Conservation (phyloP, 352 stramenopile species). For the Pythium plurisporium region DNA sequence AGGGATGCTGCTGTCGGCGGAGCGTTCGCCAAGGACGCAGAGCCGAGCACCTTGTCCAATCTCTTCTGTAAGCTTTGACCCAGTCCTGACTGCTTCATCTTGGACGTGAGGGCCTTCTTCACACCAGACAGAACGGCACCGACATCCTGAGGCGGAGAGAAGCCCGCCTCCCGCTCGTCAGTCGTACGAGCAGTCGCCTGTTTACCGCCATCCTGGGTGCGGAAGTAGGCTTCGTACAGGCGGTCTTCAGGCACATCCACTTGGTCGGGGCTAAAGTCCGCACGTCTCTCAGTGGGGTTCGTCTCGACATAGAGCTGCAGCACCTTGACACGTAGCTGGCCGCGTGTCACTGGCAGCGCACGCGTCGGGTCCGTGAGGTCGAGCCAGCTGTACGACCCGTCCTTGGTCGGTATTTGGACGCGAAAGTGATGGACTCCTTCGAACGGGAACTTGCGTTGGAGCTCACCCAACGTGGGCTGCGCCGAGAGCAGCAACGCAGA, state of each 20-base stretch:
- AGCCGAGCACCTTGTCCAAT: slow-evolving; percentile 63
- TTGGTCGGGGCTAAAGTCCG: slow-evolving; percentile 17
- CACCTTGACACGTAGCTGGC: slow-evolving; percentile 70
- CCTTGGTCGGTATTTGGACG: slow-evolving; percentile 33
- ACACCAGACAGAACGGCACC: slow-evolving; percentile 60
- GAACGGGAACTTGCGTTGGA: slow-evolving; percentile 75
- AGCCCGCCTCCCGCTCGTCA: neutral
- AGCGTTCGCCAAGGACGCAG: slow-evolving; percentile 23
- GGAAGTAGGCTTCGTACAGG: slow-evolving; percentile 66
- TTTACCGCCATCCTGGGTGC: slow-evolving; percentile 27
- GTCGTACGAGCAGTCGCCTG: neutral
- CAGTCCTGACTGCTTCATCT: slow-evolving; percentile 70
- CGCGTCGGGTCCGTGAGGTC: slow-evolving; percentile 55
- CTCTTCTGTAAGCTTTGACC: slow-evolving; percentile 73
- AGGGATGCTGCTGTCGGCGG: slow-evolving; percentile 57
- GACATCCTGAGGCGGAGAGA: slow-evolving; percentile 39
- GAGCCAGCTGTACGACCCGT: slow-evolving; percentile 64
- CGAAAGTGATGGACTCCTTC: slow-evolving; percentile 75
- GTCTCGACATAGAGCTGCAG: slow-evolving; percentile 49
- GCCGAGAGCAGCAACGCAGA: slow-evolving; percentile 67
- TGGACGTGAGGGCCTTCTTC: slow-evolving; percentile 77
- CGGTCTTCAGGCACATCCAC: slow-evolving; percentile 67
- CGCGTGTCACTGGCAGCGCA: slow-evolving; percentile 35
- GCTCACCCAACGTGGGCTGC: slow-evolving; percentile 51
- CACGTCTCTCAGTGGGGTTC: neutral